These are phyloP conservation scores for Rhizopogon sp. DNA, from an alignment of 768 basidiomycete genomes.

Conservation along the genomic window DNA sequence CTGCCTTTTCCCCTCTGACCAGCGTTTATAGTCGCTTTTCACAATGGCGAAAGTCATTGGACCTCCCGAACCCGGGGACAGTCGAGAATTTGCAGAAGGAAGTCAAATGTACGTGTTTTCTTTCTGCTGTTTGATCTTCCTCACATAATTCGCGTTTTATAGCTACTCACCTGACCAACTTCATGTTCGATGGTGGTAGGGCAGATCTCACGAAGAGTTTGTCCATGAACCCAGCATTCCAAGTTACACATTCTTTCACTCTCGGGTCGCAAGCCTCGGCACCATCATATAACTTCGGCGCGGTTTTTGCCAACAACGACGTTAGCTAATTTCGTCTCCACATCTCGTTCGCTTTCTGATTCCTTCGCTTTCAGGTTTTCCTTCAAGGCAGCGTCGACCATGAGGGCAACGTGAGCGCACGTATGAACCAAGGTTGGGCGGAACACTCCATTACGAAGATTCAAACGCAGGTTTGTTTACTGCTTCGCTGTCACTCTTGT, in stretches of 20 bases:
- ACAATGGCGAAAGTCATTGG: constrained; percentile 76
- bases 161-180: constrained; percentile 92
- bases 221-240: constrained; percentile 93
- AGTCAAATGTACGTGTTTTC: constrained; percentile 63
- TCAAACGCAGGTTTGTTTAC: constrained; percentile 69
- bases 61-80: constrained; percentile 86
- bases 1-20: constrained; percentile 48
- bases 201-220: constrained; percentile 94
- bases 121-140: constrained; percentile 3
- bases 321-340: constrained; percentile 34
- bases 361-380: constrained; percentile 56
- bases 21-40: constrained; percentile 70
- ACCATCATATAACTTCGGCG: constrained; percentile 91
- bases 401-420: constrained; percentile 84
- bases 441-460: constrained; percentile 73
- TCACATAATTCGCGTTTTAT: constrained; percentile 4
- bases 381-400: constrained; percentile 93
- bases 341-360: constrained; percentile 20
- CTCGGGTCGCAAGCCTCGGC: constrained; percentile 82
- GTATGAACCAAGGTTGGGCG: constrained; percentile 89
- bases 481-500: background rate
- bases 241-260: constrained; percentile 94
- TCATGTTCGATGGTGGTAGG: constrained; percentile 94
- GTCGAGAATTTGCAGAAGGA: constrained; percentile 93
- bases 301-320: constrained; percentile 81